Conservation (phyloP, 768 basidiomycete genomes). For the Dacryopinax spathularia region DNA sequence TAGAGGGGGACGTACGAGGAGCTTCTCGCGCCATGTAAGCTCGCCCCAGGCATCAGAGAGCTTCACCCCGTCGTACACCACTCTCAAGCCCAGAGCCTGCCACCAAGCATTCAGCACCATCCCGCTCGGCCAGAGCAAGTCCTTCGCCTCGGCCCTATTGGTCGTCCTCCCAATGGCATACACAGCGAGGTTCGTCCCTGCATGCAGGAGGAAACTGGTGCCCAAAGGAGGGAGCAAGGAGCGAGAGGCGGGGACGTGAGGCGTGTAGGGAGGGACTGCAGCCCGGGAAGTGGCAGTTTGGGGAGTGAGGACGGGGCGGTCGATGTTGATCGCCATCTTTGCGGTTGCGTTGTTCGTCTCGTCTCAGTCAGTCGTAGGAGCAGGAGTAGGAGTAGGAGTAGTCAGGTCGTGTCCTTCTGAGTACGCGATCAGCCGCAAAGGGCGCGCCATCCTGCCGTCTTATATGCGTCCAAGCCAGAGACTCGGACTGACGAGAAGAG, state of each 20-base stretch:
- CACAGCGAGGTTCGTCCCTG: constrained; percentile 12
- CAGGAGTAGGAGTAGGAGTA: too few species aligned
- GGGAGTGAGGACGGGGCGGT: not conserved
- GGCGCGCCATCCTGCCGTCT: not conserved
- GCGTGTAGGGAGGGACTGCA: not conserved
- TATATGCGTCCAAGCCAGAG: not conserved
- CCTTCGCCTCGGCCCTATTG: constrained; percentile 13
- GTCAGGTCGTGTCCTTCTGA: too few species aligned
- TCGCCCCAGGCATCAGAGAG: constrained; percentile 8
- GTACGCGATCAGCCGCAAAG: too few species aligned
- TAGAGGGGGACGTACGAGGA: constrained; percentile 4
- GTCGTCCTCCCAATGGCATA: constrained; percentile 12
- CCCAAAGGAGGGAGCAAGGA: constrained; percentile 16
- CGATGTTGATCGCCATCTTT: not conserved
- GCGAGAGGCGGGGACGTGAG: not conserved
- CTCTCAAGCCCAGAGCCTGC: constrained; percentile 10
- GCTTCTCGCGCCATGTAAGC: constrained; percentile 12
- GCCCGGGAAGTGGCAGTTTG: not conserved
- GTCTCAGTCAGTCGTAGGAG: not conserved
- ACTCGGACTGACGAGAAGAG: not conserved
- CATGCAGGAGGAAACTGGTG: constrained; percentile 9
- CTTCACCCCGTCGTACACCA: constrained; percentile 5
- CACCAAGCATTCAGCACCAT: constrained; percentile 15
- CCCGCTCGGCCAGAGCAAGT: constrained; percentile 15
- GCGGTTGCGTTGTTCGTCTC: too few species aligned